Conservation (phyloP, 208 protist genomes). For the Crithidia fasciculata region DNA sequence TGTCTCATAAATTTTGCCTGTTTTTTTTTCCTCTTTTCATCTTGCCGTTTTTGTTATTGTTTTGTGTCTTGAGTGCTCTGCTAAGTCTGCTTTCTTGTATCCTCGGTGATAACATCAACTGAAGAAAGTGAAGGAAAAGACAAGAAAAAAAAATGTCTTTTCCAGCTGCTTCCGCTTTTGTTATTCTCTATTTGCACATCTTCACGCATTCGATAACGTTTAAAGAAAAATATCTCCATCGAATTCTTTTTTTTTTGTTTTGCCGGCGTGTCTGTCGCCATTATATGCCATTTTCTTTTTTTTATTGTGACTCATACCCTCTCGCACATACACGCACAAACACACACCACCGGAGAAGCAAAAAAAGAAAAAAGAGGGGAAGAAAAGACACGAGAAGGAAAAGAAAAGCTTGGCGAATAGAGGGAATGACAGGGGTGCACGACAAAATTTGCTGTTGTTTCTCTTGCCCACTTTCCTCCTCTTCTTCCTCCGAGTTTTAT, state of each 20-base stretch:
- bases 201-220: too few species aligned
- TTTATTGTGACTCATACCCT: constrained; percentile 7
- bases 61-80: not conserved
- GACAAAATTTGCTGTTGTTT: not conserved
- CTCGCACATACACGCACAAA: not conserved
- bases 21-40: constrained; percentile 4
- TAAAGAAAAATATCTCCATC: too few species aligned
- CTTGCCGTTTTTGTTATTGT: constrained; percentile 21
- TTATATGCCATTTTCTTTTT: constrained; percentile 6
- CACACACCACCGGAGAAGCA: not conserved
- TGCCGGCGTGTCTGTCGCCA: not conserved
- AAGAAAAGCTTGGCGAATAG: too few species aligned
- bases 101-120: not conserved
- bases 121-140: not conserved
- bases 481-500: not conserved
- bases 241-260: not conserved
- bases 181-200: too few species aligned
- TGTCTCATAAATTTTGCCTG: constrained; percentile 3
- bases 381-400: not conserved
- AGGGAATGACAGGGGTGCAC: not conserved
- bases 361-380: not conserved
- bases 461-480: not conserved
- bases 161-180: too few species aligned
- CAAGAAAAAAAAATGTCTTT: too few species aligned
- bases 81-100: too few species aligned